Base-by-base conservation (phyloP, 2,329 filamentous ascomycete genomes). In the Hymenoscyphus infarciens region DNA sequence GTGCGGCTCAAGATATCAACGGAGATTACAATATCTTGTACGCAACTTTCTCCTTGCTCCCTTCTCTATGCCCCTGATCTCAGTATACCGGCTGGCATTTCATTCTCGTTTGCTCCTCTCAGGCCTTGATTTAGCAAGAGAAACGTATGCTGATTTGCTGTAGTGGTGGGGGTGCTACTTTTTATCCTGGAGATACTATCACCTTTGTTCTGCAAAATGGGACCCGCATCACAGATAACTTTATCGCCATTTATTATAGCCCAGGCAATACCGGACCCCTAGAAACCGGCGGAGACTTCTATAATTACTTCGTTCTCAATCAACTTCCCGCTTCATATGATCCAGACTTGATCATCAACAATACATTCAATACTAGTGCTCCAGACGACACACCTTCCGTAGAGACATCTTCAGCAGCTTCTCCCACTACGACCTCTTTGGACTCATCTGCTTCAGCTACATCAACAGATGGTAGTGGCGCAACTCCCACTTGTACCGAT, bases 151-250 rank as follows among this genome's bases (percentile, higher is more conserved):
- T 27, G 25, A 27, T 27, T 27, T 27, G 25, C 25, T 27, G 25
- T 1, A 27, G 25, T 57, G 67, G 67, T 16, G 75, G 75, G 3
- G 68, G 61, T 10, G 66, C 71, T 0, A 74, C 73, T 3, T 77
- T 78, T 39, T 78, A 76, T 60, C 76, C 76, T 10, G 76, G 75
- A 7, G 71, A 74, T 7, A 66, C 63, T 3, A 74, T 76, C 2
- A 74, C 72, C 0, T 67, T 78, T 52, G 66, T 69, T 0, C 74
- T 77, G 57, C 74, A 74, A 49, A 78, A 78, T 59, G 75, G 75
- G 8, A 77, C 75, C 0, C 61, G 57, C 11, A 59, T 75, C n/a
- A 67, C 71, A 11, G 60, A 72, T 25, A 57, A 68, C 15, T 77
- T 72, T 55, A 16, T 72, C n/a, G 76, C 74, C 69, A 56, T 67